Conservation (phyloP, 2,329 filamentous ascomycete genomes). For the Colletotrichum simmondsii region DNA sequence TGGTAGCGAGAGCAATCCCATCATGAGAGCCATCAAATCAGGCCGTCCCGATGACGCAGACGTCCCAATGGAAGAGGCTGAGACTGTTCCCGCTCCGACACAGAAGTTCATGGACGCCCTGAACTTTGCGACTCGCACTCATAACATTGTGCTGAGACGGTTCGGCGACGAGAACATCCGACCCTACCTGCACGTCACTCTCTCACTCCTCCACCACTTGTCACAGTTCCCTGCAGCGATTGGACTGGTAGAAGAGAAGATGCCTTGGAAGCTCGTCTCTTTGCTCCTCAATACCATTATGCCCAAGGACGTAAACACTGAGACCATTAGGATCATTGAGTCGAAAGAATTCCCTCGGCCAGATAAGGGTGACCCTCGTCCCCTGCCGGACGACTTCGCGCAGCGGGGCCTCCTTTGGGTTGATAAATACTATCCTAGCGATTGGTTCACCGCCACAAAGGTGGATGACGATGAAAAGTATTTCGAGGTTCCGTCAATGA, state of each 20-base stretch:
- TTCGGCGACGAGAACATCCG: constrained; percentile 41
- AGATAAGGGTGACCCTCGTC: constrained; percentile 56
- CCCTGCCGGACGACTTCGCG: constrained; percentile 76
- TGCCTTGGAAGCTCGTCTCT: constrained; percentile 65
- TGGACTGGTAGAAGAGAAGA: constrained; percentile 51
- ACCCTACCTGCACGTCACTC: constrained; percentile 70
- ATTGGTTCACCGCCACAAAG: constrained; percentile 68
- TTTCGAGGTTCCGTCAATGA: constrained; percentile 70
- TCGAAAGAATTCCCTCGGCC: constrained; percentile 58
- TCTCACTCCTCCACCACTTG: constrained; percentile 68
- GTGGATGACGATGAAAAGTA: constrained; percentile 75
- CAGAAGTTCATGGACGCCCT: constrained; percentile 69
- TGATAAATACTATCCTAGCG: constrained; percentile 65
- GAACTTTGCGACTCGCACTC: constrained; percentile 43
- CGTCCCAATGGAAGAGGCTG: not conserved
- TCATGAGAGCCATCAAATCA: constrained; percentile 3
- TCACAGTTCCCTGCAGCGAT: constrained; percentile 53
- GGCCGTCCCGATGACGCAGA: not conserved
- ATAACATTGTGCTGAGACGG: not conserved
- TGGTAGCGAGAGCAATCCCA: constrained; percentile 44
- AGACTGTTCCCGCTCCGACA: not conserved
- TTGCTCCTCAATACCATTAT: constrained; percentile 52
- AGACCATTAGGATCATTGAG: constrained; percentile 39
- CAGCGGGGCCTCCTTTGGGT: constrained; percentile 73
- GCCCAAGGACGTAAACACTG: not conserved